Conservation (phyloP, 2,329 filamentous ascomycete species). For the Colletotrichum nymphaeae region DNA sequence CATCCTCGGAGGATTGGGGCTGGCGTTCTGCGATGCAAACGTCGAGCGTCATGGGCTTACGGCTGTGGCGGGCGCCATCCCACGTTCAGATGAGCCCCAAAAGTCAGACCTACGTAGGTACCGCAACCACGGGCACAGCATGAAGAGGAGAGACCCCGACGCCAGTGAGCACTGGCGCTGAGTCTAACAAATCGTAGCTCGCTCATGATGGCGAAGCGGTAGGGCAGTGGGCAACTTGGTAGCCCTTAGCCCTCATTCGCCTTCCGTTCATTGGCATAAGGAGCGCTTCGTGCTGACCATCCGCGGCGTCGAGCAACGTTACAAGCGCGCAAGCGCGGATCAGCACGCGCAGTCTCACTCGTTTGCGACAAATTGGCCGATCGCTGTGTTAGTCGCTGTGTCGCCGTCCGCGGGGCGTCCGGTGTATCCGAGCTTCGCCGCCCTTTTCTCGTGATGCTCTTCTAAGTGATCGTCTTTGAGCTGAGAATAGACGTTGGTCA, state of each 20-base stretch:
- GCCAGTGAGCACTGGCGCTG: constrained; percentile 6
- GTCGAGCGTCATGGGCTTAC: constrained; percentile 11
- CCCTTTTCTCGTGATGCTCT: neutral
- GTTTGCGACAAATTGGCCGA: neutral
- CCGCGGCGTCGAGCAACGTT: constrained; percentile 26
- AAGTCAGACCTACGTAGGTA: neutral
- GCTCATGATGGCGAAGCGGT: neutral
- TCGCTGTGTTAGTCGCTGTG: neutral
- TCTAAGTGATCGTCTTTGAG: neutral
- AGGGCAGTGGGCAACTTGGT: neutral
- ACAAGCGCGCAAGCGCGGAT: constrained; percentile 34
- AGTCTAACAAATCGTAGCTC: neutral
- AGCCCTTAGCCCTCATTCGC: neutral
- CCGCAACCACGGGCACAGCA: neutral
- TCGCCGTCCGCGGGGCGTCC: neutral
- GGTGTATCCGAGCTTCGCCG: neutral
- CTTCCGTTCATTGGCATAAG: neutral
- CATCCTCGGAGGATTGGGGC: constrained; percentile 14
- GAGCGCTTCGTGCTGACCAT: constrained; percentile 12
- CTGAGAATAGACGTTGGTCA: neutral
- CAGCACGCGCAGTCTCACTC: constrained; percentile 1
- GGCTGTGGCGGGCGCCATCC: constrained; percentile 15
- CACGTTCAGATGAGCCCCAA: neutral
- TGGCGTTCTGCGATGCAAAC: neutral
- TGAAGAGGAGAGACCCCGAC: neutral